phyloP scores from a whole-genome alignment of 768 basidiomycete genomes.

The Mycena chlorophos region DNA sequence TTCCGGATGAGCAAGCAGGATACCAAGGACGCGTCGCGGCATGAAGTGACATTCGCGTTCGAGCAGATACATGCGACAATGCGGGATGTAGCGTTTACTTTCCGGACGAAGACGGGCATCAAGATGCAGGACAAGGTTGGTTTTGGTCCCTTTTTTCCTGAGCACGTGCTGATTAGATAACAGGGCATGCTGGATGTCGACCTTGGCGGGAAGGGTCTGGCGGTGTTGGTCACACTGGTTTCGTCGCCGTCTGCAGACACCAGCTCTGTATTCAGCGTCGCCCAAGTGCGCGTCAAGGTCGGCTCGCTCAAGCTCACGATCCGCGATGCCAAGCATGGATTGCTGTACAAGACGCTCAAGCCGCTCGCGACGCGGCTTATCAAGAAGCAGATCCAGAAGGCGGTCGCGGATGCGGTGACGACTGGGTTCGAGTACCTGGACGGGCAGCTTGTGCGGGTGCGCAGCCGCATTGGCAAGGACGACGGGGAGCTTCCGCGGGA shows the following conservation, averaged over 20 bases:
- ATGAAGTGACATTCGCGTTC: constrained; percentile 74
- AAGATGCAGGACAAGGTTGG: constrained; percentile 77
- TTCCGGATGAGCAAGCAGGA: constrained; percentile 3
- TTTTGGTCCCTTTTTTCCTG: no score
- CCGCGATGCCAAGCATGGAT: constrained; percentile 87
- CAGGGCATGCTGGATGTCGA: constrained; percentile 87
- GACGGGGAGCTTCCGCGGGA: constrained; percentile 34
- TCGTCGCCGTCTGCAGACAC: constrained; percentile 57
- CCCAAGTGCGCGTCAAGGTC: constrained; percentile 75
- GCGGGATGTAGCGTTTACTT: constrained; percentile 91
- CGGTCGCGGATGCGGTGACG: constrained; percentile 62
- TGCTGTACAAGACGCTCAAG: constrained; percentile 81
- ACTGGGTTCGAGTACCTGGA: constrained; percentile 88
- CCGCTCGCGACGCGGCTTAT: constrained; percentile 80
- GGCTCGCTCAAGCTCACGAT: constrained; percentile 88
- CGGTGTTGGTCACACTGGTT: constrained; percentile 60
- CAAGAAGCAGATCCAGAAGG: constrained; percentile 66
- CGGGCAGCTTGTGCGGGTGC: constrained; percentile 83
- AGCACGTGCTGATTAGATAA: no score
- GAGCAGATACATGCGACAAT: constrained; percentile 92
- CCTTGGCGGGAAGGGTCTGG: constrained; percentile 83
- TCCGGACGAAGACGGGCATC: constrained; percentile 81
- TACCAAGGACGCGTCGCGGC: constrained; percentile 58
- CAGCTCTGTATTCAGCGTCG: constrained; percentile 71
- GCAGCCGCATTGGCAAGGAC: constrained; percentile 74